phyloP scores from a whole-genome alignment of 2,329 filamentous ascomycete species.

The Fusarium tupiense region DNA sequence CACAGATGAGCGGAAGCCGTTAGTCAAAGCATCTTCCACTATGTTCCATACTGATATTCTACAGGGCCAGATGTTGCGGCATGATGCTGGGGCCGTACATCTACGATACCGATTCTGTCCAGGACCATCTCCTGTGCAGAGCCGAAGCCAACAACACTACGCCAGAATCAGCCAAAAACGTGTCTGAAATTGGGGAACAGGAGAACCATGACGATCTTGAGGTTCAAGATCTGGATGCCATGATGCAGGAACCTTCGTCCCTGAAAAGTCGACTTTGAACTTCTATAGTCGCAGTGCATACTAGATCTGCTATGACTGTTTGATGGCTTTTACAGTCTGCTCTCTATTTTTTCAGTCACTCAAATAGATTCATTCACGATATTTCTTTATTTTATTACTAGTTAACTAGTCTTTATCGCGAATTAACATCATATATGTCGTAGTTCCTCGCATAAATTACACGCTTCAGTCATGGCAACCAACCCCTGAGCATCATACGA shows the following conservation, averaged over 20 bases:
- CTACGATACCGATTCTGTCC: conserved; percentile 6
- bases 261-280: background rate
- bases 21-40: background rate
- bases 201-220: background rate
- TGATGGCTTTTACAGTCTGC: background rate
- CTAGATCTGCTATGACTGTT: background rate
- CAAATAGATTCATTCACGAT: accelerated
- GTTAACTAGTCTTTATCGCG: background rate
- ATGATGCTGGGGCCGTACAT: conserved; percentile 10
- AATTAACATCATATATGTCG: background rate
- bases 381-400: background rate
- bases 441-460: background rate
- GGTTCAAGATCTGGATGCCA: background rate
- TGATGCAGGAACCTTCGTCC: background rate
- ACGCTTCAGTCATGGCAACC: background rate
- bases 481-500: background rate
- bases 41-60: background rate
- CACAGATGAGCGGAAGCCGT: background rate
- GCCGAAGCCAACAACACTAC: background rate
- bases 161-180: background rate
- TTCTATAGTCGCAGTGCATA: background rate
- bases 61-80: background rate
- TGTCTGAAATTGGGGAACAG: background rate
- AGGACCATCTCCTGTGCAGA: background rate
- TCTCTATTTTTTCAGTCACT: no score